Evolutionary conservation across 208 protist species (phyloP).

Genomic region (Blastocrithidia nonstop): DNA sequence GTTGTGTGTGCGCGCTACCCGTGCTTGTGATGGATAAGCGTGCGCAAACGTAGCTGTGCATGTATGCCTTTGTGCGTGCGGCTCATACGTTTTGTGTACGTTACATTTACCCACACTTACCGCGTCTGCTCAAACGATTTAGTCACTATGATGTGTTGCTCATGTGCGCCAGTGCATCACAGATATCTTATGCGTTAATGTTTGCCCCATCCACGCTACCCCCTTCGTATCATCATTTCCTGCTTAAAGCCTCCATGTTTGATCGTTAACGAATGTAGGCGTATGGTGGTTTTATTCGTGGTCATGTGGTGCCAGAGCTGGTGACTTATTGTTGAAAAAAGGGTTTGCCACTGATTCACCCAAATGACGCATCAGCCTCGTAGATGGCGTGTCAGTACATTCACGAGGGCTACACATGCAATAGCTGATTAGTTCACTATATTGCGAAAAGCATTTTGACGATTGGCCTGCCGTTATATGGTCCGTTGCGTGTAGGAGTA

Average conservation of each 20-base stretch:
- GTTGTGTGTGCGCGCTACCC: constrained; percentile 48
- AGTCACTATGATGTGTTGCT: constrained; percentile 62
- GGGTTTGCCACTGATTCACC: too few relatives aligned
- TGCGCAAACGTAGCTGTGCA: constrained; percentile 54
- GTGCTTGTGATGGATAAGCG: constrained; percentile 56
- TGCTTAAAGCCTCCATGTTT: constrained; percentile 38
- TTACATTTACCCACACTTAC: constrained; percentile 41
- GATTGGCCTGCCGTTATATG: constrained; percentile 66
- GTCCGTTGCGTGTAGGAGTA: constrained; percentile 43
- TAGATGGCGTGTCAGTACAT: constrained; percentile 20
- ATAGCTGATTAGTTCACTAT: constrained; percentile 35
- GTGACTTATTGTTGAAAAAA: constrained; percentile 26
- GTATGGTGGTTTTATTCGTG: constrained; percentile 36
- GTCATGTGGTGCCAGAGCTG: constrained; percentile 42
- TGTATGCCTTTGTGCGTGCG: constrained; percentile 63
- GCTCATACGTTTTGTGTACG: constrained; percentile 43
- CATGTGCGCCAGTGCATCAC: constrained; percentile 60
- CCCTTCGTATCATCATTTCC: constrained; percentile 53
- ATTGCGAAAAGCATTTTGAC: constrained; percentile 38
- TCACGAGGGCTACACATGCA: constrained; percentile 55
- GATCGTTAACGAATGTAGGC: constrained; percentile 44
- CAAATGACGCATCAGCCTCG: constrained; percentile 8
- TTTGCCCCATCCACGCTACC: constrained; percentile 65
- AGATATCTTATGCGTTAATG: constrained; percentile 61
- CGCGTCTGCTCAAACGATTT: constrained; percentile 28